Conservation (phyloP, 768 basidiomycete genomes). For the Boletus patriciae region DNA sequence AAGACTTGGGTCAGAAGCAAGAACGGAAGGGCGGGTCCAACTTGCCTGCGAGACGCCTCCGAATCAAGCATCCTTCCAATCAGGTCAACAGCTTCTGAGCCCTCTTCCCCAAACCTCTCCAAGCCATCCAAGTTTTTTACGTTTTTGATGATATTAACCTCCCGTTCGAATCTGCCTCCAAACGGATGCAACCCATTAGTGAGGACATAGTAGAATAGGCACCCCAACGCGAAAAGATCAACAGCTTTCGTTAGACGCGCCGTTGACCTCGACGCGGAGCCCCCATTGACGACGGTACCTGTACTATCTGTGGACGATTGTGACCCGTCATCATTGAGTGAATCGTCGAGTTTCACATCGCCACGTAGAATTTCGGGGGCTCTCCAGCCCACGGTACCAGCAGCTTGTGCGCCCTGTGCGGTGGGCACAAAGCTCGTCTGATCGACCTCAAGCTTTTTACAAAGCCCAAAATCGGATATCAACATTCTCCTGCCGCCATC, state of each 20-base stretch:
- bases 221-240: constrained; percentile 95
- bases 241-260: constrained; percentile 90
- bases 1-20: constrained; percentile 4
- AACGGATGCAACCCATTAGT: constrained; percentile 92
- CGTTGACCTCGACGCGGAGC: constrained; percentile 30
- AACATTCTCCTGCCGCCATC: constrained; percentile 70
- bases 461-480: constrained; percentile 96
- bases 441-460: constrained; percentile 92
- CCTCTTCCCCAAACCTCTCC: constrained; percentile 88
- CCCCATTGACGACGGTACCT: constrained; percentile 42
- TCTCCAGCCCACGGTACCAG: constrained; percentile 96
- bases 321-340: constrained; percentile 60
- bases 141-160: constrained; percentile 90
- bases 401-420: constrained; percentile 81
- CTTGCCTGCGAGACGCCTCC: constrained; percentile 73
- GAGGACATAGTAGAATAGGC: constrained; percentile 90
- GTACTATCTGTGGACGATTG: constrained; percentile 67
- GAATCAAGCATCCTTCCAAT: constrained; percentile 77
- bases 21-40: constrained; percentile 3
- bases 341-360: constrained; percentile 89
- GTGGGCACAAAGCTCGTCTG: constrained; percentile 97
- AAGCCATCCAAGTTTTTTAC: constrained; percentile 67
- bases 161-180: constrained; percentile 90
- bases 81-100: constrained; percentile 83
- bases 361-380: constrained; percentile 95